Percentiles rank a stretch among this genome's conserved stretches.
phyloP scores from a whole-genome alignment of 768 basidiomycete genomes.

The Cystofilobasidium capitatum region DNA sequence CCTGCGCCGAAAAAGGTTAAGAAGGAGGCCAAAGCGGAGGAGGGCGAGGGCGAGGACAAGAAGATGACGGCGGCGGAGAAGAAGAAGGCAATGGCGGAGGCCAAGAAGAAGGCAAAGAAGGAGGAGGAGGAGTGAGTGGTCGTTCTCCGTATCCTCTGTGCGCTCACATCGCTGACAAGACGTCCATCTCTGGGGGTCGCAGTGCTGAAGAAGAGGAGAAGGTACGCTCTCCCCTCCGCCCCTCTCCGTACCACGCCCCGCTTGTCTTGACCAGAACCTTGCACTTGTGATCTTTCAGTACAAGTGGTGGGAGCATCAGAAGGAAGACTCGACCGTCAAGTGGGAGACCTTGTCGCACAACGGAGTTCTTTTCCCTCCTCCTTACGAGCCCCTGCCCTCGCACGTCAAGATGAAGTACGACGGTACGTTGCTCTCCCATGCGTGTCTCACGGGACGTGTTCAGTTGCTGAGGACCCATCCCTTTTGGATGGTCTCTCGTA shows the following conservation, averaged over 20 bases:
- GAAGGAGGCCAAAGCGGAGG: constrained; percentile 26
- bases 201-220: constrained; percentile 44
- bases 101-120: constrained; percentile 29
- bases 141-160: not conserved
- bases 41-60: constrained; percentile 47
- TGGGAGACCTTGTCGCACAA: constrained; percentile 94
- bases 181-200: constrained; percentile 13
- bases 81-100: constrained; percentile 31
- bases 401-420: constrained; percentile 90
- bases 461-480: constrained; percentile 4
- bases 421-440: constrained; percentile 47
- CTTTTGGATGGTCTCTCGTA: not conserved
- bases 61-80: constrained; percentile 45
- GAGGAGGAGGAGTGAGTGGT: constrained; percentile 43
- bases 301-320: constrained; percentile 74
- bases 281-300: constrained; percentile 38
- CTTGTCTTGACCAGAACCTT: not conserved
- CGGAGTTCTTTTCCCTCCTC: constrained; percentile 90
- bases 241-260: not conserved
- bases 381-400: constrained; percentile 74
- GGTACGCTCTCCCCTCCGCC: constrained; percentile 35
- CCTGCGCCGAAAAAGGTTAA: constrained; percentile 15
- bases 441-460: constrained; percentile 15
- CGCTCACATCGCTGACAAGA: not conserved
- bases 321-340: constrained; percentile 59